Conservation (phyloP, 1,284 basidiomycete species). For the Caloboletus inedulis region DNA sequence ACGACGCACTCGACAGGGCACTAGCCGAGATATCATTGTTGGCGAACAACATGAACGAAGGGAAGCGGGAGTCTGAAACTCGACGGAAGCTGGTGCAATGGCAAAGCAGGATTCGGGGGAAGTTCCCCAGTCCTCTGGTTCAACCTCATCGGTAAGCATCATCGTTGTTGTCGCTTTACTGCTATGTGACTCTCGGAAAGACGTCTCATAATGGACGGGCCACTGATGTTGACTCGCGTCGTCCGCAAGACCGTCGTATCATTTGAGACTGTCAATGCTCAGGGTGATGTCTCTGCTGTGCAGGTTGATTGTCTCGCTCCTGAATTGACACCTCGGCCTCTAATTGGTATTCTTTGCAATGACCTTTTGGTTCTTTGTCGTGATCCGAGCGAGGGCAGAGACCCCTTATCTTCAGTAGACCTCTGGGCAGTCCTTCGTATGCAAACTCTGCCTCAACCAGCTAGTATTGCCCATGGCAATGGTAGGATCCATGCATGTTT, state of each 20-base stretch:
- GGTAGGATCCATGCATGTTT: conserved; percentile 44
- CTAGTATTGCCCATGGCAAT: conserved; percentile 86
- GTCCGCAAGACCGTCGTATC: conserved; percentile 87
- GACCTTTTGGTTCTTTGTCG: conserved; percentile 89
- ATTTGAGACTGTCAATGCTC: conserved; percentile 76
- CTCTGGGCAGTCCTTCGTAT: conserved; percentile 92
- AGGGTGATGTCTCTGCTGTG: conserved; percentile 74
- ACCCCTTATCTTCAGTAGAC: conserved; percentile 72
- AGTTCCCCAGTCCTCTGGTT: conserved; percentile 92
- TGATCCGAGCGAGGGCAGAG: conserved; percentile 73
- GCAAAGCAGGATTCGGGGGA: conserved; percentile 89
- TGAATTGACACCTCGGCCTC: conserved; percentile 70
- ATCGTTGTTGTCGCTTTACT: conserved; percentile 1
- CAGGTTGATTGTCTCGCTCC: conserved; percentile 88
- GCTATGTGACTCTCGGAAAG: conserved; percentile 37
- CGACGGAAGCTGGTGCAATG: conserved; percentile 85
- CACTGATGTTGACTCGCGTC: conserved; percentile 78
- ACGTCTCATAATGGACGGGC: conserved; percentile 86
- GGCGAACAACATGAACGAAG: conserved; percentile 95
- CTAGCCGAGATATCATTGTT: conserved; percentile 81
- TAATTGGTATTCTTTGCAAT: conserved; percentile 84
- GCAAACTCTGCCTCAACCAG: conserved; percentile 85
- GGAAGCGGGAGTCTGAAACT: conserved; percentile 91
- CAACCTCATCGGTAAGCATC: conserved; percentile 85
- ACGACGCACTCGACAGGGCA: conserved; percentile 84